phyloP scores from a whole-genome alignment of 306 rosid species.

The Gillenia trifoliata region DNA sequence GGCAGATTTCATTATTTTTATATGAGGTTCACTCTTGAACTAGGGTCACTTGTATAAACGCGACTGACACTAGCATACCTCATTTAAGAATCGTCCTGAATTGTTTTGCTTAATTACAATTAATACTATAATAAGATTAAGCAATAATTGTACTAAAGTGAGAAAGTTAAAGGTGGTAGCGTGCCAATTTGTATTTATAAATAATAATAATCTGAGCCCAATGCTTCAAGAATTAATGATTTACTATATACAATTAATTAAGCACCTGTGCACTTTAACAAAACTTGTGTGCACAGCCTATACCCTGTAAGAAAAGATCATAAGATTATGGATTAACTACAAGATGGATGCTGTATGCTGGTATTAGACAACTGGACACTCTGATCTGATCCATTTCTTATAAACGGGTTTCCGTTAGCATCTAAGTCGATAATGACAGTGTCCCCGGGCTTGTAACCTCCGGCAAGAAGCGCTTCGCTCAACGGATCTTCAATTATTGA shows the following conservation, averaged over 20 bases:
- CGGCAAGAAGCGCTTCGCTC: slow-evolving; percentile 63
- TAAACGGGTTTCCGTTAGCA: slow-evolving; percentile 53
- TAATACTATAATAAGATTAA: no score
- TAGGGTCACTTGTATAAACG: no score
- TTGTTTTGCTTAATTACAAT: no score
- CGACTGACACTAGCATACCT: no score
- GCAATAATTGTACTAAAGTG: no score
- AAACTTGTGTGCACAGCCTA: no score
- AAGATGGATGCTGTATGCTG: slow-evolving; percentile 16
- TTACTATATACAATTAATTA: slow-evolving; percentile 1
- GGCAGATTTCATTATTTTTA: no score
- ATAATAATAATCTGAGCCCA: not conserved
- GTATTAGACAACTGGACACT: slow-evolving; percentile 44
- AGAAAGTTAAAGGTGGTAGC: not conserved
- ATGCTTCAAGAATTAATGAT: not conserved
- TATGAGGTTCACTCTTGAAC: no score
- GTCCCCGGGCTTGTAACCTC: slow-evolving; percentile 63
- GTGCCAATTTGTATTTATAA: not conserved
- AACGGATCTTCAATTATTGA: slow-evolving; percentile 65
- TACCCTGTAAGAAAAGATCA: not conserved
- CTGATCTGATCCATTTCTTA: slow-evolving; percentile 45
- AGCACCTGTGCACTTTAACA: slow-evolving; percentile 6
- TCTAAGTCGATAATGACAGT: slow-evolving; percentile 66
- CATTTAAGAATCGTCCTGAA: no score
- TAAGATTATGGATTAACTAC: slow-evolving; percentile 9